Evolutionary conservation across 371 early-diverging fungal species (phyloP), one percentile per base, ranked within the genome.

Genomic region (Rhizopus delemar): DNA sequence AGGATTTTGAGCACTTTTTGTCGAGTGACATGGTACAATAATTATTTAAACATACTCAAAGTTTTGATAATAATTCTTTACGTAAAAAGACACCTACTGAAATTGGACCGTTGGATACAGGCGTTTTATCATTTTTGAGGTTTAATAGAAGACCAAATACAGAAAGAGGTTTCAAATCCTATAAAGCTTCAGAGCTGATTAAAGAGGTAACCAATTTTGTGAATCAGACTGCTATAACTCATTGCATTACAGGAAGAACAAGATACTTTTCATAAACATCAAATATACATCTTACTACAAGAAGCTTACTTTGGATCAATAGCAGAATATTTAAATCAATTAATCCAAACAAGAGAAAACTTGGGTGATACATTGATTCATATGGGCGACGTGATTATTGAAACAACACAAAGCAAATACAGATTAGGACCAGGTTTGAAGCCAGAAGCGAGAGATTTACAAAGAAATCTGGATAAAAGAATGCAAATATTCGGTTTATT

Each of bases 401-500:
- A 85, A 51, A 81, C 82, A 4, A 73, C 81, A 8, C 83, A 83
- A 46, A 85, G 85, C 60, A 85, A 85, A 60, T 74, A 83, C 61
- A 76, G 81, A 28, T 66, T 85, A 0, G 85, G 85, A n/a, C 66
- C 78, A 22, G 83, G 83, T 7, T 64, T 70, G 29, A 68, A 77
- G 32, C 69, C 73, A 8, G 74, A 78, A 29, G 63, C 73, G 31
- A 71, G 78, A 41, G 81, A 77, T 7, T 66, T 68, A 1, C 85
- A 85, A 51, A 75, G 82, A 13, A 69, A 73, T 3, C 62, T 85
- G 46, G 85, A 85, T 56, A 68, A 76, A 51, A 75, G 78, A 46
- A 78, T 85, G 82, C 85, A 85, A 57, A 65, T 83, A 41, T 75
- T 85, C 72, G 85, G 85, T 8, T 62, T 83, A 15, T 55, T 85